Evolutionary conservation across 768 basidiomycete species (phyloP).

Genomic region (Tulasnella sp.): DNA sequence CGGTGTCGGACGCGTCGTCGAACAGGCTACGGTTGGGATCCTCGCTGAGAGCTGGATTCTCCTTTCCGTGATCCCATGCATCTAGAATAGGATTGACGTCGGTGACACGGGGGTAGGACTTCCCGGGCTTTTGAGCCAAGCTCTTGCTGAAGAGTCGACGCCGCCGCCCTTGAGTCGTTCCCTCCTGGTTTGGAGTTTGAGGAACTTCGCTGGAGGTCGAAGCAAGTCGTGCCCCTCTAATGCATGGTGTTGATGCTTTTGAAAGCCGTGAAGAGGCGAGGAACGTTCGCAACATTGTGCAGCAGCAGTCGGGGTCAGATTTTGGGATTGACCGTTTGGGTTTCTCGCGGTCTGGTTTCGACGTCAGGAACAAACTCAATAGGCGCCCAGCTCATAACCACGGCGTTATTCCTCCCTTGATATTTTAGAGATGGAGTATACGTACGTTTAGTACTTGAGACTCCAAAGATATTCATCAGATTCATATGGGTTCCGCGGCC

Average conservation of each 20-base stretch:
- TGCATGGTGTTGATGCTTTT: neutral
- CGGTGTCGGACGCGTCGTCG: neutral
- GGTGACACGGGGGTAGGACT: neutral
- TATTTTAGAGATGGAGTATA: too few species aligned
- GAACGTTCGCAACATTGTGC: neutral
- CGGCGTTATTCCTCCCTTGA: too few species aligned
- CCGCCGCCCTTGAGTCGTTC: neutral
- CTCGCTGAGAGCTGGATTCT: neutral
- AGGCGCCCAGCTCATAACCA: too few species aligned
- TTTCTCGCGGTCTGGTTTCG: neutral
- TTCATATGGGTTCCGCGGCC: too few species aligned
- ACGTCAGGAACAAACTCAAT: neutral
- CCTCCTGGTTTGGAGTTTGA: neutral
- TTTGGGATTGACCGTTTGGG: neutral
- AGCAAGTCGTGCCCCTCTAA: neutral
- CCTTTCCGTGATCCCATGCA: neutral
- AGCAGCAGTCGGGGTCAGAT: neutral
- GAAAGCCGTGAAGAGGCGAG: neutral
- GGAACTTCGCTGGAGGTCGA: neutral
- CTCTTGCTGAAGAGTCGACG: neutral
- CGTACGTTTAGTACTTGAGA: too few species aligned
- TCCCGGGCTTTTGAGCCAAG: neutral
- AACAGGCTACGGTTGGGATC: slow-evolving; percentile 1
- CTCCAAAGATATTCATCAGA: too few species aligned
- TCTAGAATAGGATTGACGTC: neutral